Evolutionary conservation across 257 asterid genomes (phyloP).

Genomic region (Eucommia ulmoides): DNA sequence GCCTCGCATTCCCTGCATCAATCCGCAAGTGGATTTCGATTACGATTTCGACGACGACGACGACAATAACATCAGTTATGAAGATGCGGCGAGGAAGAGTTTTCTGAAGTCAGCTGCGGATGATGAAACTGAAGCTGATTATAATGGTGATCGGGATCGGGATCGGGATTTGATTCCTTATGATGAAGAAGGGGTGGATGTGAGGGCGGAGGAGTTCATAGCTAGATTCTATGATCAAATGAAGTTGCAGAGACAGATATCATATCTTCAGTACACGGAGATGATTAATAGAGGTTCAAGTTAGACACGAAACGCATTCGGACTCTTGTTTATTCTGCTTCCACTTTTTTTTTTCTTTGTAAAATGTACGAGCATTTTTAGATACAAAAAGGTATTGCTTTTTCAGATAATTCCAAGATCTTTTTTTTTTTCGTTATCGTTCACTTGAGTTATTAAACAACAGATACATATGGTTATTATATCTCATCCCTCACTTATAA

Average conservation of each 20-base stretch:
- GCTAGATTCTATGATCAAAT: slow-evolving; percentile 57
- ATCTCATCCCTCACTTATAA: no score
- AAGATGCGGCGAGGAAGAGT: slow-evolving; percentile 6
- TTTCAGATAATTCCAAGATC: no score
- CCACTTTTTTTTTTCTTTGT: background rate
- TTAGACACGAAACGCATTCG: background rate
- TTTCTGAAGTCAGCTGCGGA: slow-evolving; percentile 7
- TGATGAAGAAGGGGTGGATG: slow-evolving; percentile 47
- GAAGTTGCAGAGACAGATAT: slow-evolving; percentile 50
- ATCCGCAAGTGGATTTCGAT: slow-evolving; percentile 44
- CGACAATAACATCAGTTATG: background rate
- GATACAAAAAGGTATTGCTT: no score
- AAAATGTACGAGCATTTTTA: no score
- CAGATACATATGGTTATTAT: no score
- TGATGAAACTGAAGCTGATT: background rate
- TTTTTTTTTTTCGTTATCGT: background rate
- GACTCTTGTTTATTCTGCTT: background rate
- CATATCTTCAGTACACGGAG: slow-evolving; percentile 18
- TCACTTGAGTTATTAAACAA: background rate
- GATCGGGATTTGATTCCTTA: slow-evolving; percentile 2
- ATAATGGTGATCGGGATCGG: slow-evolving; percentile 5
- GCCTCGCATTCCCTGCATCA: slow-evolving; percentile 71
- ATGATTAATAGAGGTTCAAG: slow-evolving; percentile 15
- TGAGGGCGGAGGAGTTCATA: slow-evolving; percentile 70
- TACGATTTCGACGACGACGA: slow-evolving; percentile 35